These are phyloP conservation scores for Boehmeria nivea DNA, from an alignment of 306 rosid genomes.

Conservation along the genomic window DNA sequence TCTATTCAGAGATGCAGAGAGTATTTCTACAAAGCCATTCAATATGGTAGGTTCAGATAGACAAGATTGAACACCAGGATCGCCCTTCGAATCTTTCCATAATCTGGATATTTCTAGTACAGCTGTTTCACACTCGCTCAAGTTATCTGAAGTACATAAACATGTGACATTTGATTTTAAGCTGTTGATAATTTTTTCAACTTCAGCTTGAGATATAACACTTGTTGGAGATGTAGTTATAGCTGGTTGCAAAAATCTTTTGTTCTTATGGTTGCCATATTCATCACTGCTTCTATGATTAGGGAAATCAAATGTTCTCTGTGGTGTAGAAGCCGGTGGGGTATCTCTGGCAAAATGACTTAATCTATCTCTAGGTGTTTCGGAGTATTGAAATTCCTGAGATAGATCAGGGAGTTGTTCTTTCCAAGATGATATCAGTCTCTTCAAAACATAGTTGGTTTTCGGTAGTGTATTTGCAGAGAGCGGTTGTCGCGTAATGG, in stretches of 20 bases:
- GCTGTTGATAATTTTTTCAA: constrained; percentile 56
- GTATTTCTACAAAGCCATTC: constrained; percentile 75
- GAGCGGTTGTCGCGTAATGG: constrained; percentile 74
- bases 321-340: constrained; percentile 30
- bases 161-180: constrained; percentile 63
- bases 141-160: constrained; percentile 69
- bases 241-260: constrained; percentile 40
- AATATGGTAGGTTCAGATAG: constrained; percentile 65
- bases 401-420: constrained; percentile 72
- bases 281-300: constrained; percentile 36
- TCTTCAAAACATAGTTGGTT: constrained; percentile 88
- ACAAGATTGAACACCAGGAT: constrained; percentile 57
- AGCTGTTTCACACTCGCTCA: constrained; percentile 74
- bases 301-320: constrained; percentile 30
- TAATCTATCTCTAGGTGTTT: constrained; percentile 45
- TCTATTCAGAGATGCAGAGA: constrained; percentile 62
- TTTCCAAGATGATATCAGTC: constrained; percentile 86
- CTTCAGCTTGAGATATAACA: constrained; percentile 79
- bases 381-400: constrained; percentile 52
- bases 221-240: constrained; percentile 65
- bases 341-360: constrained; percentile 39
- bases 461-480: constrained; percentile 61
- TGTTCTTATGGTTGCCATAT: constrained; percentile 46
- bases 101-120: constrained; percentile 56
- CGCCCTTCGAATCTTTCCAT: constrained; percentile 79